These are phyloP conservation scores for Kuraishia capsulata DNA, from an alignment of 805 yeast genomes.

Conservation along the genomic window DNA sequence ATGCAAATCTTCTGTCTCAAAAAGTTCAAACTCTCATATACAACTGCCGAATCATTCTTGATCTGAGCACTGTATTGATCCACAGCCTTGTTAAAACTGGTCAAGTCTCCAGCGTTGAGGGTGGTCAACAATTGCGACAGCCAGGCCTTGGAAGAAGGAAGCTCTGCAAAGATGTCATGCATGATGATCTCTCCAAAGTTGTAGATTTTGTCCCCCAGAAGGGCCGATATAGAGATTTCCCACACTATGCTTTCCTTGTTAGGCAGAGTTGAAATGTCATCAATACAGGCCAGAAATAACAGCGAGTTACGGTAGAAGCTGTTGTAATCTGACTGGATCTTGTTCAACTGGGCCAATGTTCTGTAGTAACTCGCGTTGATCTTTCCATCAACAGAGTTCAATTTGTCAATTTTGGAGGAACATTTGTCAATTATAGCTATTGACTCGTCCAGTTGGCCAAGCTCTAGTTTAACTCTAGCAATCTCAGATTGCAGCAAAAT, in stretches of 20 bases:
- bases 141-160: constrained; percentile 50
- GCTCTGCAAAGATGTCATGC: constrained; percentile 66
- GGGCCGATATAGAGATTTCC: constrained; percentile 77
- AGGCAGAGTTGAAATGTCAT: constrained; percentile 27
- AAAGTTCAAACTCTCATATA: constrained; percentile 52
- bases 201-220: constrained; percentile 85
- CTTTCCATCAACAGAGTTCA: constrained; percentile 47
- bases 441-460: constrained; percentile 46
- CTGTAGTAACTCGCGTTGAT: constrained; percentile 80
- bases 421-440: constrained; percentile 59
- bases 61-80: constrained; percentile 7
- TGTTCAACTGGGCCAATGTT: constrained; percentile 68
- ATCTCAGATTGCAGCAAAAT: constrained; percentile 59
- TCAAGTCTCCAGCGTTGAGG: constrained; percentile 72
- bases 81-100: constrained; percentile 41
- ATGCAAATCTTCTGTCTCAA: constrained; percentile 86
- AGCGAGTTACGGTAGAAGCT: constrained; percentile 73
- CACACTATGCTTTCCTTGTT: constrained; percentile 38
- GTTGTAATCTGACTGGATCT: constrained; percentile 70
- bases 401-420: constrained; percentile 44
- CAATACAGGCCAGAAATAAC: constrained; percentile 72
- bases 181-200: constrained; percentile 92
- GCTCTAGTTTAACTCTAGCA: constrained; percentile 57
- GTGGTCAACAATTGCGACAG: constrained; percentile 59
- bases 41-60: constrained; percentile 34